Evolutionary conservation across 2,329 filamentous ascomycete genomes (phyloP).

Genomic region (Venturiaceae sp.): DNA sequence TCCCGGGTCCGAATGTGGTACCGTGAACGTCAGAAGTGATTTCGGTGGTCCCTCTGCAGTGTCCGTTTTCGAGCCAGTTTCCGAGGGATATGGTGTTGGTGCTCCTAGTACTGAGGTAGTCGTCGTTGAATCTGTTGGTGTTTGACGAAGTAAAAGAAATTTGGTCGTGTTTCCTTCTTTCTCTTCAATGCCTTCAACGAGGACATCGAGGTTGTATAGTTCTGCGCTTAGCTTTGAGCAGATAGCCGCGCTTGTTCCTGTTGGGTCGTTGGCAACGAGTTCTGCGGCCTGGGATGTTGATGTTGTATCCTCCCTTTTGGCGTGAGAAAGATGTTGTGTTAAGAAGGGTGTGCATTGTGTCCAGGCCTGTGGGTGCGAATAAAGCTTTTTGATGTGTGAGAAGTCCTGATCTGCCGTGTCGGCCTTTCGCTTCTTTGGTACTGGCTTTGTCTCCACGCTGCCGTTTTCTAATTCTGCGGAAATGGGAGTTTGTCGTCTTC

Average conservation of each 20-base stretch:
- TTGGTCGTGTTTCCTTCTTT: constrained; percentile 66
- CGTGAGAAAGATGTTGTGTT: constrained; percentile 49
- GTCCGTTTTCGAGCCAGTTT: background rate
- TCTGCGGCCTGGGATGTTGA: constrained; percentile 81
- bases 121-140: background rate
- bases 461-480: background rate
- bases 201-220: constrained; percentile 55
- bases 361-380: constrained; percentile 93
- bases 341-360: constrained; percentile 81
- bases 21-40: constrained; percentile 71
- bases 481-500: constrained; percentile 9
- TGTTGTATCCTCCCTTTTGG: constrained; percentile 74
- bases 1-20: constrained; percentile 64
- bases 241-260: constrained; percentile 63
- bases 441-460: background rate
- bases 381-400: constrained; percentile 59
- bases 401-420: background rate
- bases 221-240: constrained; percentile 65
- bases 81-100: constrained; percentile 8
- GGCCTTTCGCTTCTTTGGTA: background rate
- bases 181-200: constrained; percentile 65
- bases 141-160: constrained; percentile 57
- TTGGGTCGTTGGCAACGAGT: constrained; percentile 53
- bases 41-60: constrained; percentile 36
- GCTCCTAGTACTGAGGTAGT: background rate